Base-by-base conservation (phyloP, 225 moss, liverwort and hornwort species). In the Neckera pumila region DNA sequence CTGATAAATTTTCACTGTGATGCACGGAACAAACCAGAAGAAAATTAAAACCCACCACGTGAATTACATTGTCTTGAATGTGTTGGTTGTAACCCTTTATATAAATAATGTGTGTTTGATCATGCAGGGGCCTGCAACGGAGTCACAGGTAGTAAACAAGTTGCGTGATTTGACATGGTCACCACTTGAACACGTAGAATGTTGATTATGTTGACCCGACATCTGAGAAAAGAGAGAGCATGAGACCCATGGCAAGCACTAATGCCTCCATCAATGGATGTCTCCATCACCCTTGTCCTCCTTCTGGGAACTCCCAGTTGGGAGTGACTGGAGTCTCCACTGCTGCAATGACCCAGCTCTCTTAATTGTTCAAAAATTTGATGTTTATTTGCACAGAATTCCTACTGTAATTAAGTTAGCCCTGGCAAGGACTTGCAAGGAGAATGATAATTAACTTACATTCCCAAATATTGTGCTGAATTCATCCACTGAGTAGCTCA, bases 201-300 rank as follows among this genome's bases (percentile, higher is more conserved):
- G 89, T 63, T 89, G 73, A 86, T 91, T 62, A 84, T 80, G 87
- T 91, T 92, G 91, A 92, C 91, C 86, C 23, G 1, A 69, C 86
- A 80, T 60, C 66, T 82, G 31, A 31, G 62, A 86, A 53, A 74
- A 54, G 54, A 31, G 78, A 18, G 83, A 84, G 59, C 84, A 79
- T 66, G 58, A 87, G 89, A 54, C 83, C 86, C 86, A 88, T 86
- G 88, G 88, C 58, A 53, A 33, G 82, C 80, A 84, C 92, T 75
- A 80, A 38, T 76, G 86, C 76, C 49, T 63, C 86, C 90, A 87
- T 92, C 90, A 92, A 87, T 81, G 76, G 87, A 71, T 3, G 49
- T 92, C 90, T 76, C 89, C 65, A 72, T 92, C 71, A 4, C 62
- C 25, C 57, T n/a, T 4, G 84, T 90, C 90, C 88, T 79, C 53